Percentiles rank a stretch among this genome's conserved stretches.
Conservation (phyloP, 352 stramenopile species). For the Aphanomyces cochlioides region DNA sequence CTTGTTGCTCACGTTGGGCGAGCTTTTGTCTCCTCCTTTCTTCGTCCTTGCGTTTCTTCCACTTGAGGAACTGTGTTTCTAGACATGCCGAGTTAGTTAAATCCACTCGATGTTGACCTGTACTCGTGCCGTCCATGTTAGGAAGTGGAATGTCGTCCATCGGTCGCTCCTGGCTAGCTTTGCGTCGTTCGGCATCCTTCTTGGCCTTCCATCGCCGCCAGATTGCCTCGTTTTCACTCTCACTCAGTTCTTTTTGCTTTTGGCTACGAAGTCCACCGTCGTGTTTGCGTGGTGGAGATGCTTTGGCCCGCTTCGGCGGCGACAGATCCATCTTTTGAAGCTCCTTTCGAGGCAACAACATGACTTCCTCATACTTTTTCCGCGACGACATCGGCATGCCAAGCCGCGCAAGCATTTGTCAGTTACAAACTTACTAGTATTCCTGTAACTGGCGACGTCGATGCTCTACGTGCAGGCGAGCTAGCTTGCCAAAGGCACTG, state of each 20-base stretch:
- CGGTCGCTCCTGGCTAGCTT: constrained; percentile 91
- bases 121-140: constrained; percentile 79
- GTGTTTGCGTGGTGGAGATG: constrained; percentile 74
- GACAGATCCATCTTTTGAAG: constrained; percentile 33
- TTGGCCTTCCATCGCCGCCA: constrained; percentile 84
- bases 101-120: constrained; percentile 44
- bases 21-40: constrained; percentile 45
- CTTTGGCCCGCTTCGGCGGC: constrained; percentile 68
- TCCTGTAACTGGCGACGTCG: constrained; percentile 24
- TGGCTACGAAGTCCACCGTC: constrained; percentile 41
- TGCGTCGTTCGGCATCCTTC: constrained; percentile 53
- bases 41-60: constrained; percentile 60
- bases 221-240: constrained; percentile 26
- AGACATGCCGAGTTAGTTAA: constrained; percentile 22
- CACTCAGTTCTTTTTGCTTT: constrained; percentile 54
- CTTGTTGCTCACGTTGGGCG: background rate
- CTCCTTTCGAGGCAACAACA: constrained; percentile 69
- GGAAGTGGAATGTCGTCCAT: constrained; percentile 88
- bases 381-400: constrained; percentile 90
- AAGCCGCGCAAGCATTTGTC: constrained; percentile 91
- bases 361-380: constrained; percentile 35
- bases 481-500: constrained; percentile 46
- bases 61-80: constrained; percentile 94
- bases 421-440: constrained; percentile 30
- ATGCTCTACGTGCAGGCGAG: constrained; percentile 39